Evolutionary conservation across 805 yeast genomes (phyloP).

Genomic region (Komagataella ulmi): DNA sequence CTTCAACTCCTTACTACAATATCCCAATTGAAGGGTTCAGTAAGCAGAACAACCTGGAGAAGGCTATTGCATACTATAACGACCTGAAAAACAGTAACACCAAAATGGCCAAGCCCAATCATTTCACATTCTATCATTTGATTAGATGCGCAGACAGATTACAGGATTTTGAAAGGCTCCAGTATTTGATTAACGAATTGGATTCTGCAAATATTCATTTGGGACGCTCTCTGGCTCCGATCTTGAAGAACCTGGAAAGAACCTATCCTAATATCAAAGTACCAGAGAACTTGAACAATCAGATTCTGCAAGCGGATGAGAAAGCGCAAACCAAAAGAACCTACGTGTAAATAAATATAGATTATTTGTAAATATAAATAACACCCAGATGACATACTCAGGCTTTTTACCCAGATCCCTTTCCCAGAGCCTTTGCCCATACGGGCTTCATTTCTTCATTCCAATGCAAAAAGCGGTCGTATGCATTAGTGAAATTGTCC

Average conservation of each 20-base stretch:
- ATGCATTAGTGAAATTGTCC: conserved; percentile 49
- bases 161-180: conserved; percentile 18
- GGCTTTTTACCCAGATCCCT: conserved; percentile 8
- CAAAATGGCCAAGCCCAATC: conserved; percentile 24
- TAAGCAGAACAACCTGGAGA: conserved; percentile 18
- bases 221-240: conserved; percentile 27
- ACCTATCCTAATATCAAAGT: not conserved
- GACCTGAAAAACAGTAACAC: conserved; percentile 15
- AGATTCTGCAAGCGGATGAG: not conserved
- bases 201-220: conserved; percentile 10
- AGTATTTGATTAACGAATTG: conserved; percentile 25
- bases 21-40: conserved; percentile 36
- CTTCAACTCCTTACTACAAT: conserved; percentile 26
- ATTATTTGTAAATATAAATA: conserved; percentile 3
- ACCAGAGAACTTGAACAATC: not conserved
- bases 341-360: conserved; percentile 1
- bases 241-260: conserved; percentile 11
- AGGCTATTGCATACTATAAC: conserved; percentile 27
- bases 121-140: conserved; percentile 34
- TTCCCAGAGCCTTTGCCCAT: conserved; percentile 63
- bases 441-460: conserved; percentile 32
- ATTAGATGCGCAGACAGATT: conserved; percentile 22
- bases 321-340: not conserved
- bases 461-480: conserved; percentile 63
- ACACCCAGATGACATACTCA: not conserved